phyloP scores from a whole-genome alignment of 768 basidiomycete species.

The Porpolomopsis calyptriformis region DNA sequence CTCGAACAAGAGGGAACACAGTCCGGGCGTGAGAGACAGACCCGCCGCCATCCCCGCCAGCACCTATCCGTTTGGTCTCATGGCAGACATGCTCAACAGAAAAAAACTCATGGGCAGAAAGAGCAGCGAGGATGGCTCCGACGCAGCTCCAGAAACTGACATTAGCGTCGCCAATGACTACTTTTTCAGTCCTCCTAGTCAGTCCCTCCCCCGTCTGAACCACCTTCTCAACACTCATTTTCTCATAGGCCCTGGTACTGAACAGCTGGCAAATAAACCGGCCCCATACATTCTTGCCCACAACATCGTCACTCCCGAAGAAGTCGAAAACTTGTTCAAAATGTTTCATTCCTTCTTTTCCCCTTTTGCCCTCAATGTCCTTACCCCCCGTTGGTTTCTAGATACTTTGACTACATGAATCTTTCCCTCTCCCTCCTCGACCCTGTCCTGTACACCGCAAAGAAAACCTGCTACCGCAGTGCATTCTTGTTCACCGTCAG shows the following conservation, averaged over 20 bases:
- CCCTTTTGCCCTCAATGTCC: slow-evolving; percentile 2
- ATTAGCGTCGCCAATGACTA: slow-evolving; percentile 58
- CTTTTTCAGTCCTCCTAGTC: slow-evolving; percentile 62
- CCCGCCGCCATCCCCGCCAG: slow-evolving; percentile 49
- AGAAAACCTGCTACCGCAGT: slow-evolving; percentile 68
- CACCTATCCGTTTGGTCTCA: slow-evolving; percentile 39
- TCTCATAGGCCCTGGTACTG: slow-evolving; percentile 29
- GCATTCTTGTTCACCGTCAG: slow-evolving; percentile 89
- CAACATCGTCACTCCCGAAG: slow-evolving; percentile 49
- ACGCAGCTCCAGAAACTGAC: slow-evolving; percentile 33
- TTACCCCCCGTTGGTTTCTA: slow-evolving; percentile 21
- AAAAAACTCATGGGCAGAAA: slow-evolving; percentile 24
- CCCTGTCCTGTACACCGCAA: slow-evolving; percentile 74
- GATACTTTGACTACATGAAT: slow-evolving; percentile 74
- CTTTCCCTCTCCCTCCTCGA: slow-evolving; percentile 71
- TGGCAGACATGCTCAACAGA: slow-evolving; percentile 53
- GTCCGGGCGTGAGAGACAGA: slow-evolving; percentile 24
- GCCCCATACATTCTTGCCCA: slow-evolving; percentile 56
- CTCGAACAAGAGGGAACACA: too few species aligned
- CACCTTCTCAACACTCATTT: not conserved
- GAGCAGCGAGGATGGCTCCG: slow-evolving; percentile 19
- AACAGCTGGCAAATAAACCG: slow-evolving; percentile 31
- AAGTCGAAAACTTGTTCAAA: slow-evolving; percentile 63
- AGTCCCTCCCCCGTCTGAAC: slow-evolving; percentile 13
- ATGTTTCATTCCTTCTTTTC: slow-evolving; percentile 40